These are phyloP conservation scores for Mariannaea elegans DNA, from an alignment of 2,329 filamentous ascomycete genomes.

Conservation along the genomic window DNA sequence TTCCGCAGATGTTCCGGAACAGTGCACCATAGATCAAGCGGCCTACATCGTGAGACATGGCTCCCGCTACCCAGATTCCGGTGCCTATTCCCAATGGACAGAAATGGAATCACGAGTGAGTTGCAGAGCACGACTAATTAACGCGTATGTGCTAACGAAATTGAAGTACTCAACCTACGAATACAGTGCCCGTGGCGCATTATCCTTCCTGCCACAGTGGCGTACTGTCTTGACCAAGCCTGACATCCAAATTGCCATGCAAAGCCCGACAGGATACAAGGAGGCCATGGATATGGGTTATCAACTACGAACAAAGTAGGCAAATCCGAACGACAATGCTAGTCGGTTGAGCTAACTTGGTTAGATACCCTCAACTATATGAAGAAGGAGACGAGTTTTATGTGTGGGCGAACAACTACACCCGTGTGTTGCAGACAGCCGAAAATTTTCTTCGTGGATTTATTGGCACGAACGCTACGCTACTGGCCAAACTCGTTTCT, in stretches of 20 bases:
- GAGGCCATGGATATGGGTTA: slow-evolving; percentile 67
- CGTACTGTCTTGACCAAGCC: slow-evolving; percentile 64
- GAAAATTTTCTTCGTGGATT: slow-evolving; percentile 69
- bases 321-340: accelerated
- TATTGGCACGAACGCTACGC: slow-evolving; percentile 63
- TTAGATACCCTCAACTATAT: slow-evolving; percentile 59
- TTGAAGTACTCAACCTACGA: slow-evolving; percentile 60
- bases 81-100: slow-evolving; percentile 67
- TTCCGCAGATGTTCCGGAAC: slow-evolving; percentile 60
- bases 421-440: slow-evolving; percentile 69
- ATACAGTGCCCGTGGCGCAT: slow-evolving; percentile 60
- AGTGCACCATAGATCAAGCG: slow-evolving; percentile 68
- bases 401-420: slow-evolving; percentile 73
- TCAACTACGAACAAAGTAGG: slow-evolving; percentile 54
- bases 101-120: slow-evolving; percentile 54
- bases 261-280: slow-evolving; percentile 70
- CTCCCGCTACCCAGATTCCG: slow-evolving; percentile 68
- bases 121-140: neutral
- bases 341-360: neutral
- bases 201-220: slow-evolving; percentile 69
- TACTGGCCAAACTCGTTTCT: slow-evolving; percentile 64
- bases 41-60: slow-evolving; percentile 70
- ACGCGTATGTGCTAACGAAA: neutral
- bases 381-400: slow-evolving; percentile 59
- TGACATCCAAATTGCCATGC: slow-evolving; percentile 63